A percentile compares a stretch with the other conserved stretches of the same genome.
phyloP scores from a whole-genome alignment of 2,329 filamentous ascomycete species.

The Venturia oleaginea region DNA sequence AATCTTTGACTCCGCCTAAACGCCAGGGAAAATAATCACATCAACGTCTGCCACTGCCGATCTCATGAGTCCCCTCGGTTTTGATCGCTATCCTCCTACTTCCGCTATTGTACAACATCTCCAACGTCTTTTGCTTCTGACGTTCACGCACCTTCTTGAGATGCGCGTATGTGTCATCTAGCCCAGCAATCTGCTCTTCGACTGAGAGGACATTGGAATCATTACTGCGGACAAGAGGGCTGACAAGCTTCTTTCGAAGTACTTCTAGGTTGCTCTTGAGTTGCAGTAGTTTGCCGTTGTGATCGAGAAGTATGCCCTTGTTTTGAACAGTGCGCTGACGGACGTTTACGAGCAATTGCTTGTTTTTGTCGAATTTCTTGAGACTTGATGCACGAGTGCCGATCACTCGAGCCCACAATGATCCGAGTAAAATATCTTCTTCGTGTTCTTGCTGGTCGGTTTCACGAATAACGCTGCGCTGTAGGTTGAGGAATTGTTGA shows the following conservation, averaged over 20 bases:
- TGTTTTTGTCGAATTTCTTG: constrained; percentile 90
- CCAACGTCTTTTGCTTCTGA: constrained; percentile 77
- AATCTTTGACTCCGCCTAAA: neutral
- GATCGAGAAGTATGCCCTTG: constrained; percentile 76
- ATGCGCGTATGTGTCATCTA: constrained; percentile 72
- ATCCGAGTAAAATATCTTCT: constrained; percentile 72
- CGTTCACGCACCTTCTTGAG: constrained; percentile 64
- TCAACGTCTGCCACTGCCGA: constrained; percentile 1
- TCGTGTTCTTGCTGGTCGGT: constrained; percentile 69
- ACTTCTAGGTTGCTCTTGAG: constrained; percentile 81
- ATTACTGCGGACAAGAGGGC: constrained; percentile 66
- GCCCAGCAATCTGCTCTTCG: constrained; percentile 74
- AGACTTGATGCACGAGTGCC: constrained; percentile 65
- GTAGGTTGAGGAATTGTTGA: constrained; percentile 79
- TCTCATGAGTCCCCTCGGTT: neutral
- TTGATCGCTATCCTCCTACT: neutral
- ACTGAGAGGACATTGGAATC: constrained; percentile 62
- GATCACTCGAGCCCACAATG: constrained; percentile 77
- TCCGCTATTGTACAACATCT: constrained; percentile 58
- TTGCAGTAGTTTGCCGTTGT: constrained; percentile 73
- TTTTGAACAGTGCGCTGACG: constrained; percentile 77
- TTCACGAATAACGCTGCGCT: constrained; percentile 76
- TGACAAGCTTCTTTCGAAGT: constrained; percentile 74
- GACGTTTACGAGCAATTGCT: constrained; percentile 66
- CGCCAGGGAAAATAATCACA: neutral